phyloP scores from a whole-genome alignment of 2,329 filamentous ascomycete species.

The Fusarium setosum region DNA sequence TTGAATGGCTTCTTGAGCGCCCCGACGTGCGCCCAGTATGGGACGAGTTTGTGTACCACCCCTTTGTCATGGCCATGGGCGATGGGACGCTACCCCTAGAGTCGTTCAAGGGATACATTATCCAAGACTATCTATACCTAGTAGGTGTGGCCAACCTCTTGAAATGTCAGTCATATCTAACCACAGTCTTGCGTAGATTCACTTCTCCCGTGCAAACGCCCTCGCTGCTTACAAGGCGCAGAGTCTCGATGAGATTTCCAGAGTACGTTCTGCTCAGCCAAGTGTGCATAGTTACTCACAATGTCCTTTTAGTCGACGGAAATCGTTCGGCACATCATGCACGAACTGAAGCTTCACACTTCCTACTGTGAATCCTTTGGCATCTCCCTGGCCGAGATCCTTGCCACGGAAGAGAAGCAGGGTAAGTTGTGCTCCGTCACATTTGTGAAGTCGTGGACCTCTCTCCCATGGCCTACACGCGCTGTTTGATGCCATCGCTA shows the following conservation, averaged over 20 bases:
- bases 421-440: constrained; percentile 60
- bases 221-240: constrained; percentile 88
- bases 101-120: constrained; percentile 87
- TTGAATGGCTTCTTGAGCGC: constrained; percentile 84
- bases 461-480: neutral
- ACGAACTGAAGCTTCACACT: constrained; percentile 85
- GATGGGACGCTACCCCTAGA: constrained; percentile 78
- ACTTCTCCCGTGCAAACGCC: constrained; percentile 89
- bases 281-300: neutral
- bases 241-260: constrained; percentile 76
- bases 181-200: constrained; percentile 63
- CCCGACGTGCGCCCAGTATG: constrained; percentile 80
- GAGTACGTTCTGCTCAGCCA: constrained; percentile 58
- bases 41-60: constrained; percentile 82
- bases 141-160: constrained; percentile 55
- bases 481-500: neutral
- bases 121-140: constrained; percentile 93
- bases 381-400: constrained; percentile 78
- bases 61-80: constrained; percentile 83
- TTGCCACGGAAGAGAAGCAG: constrained; percentile 78
- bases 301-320: constrained; percentile 48
- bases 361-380: constrained; percentile 86
- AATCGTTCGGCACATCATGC: constrained; percentile 81
- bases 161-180: neutral
- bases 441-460: no score